A percentile compares a stretch with the other conserved stretches of the same genome.
phyloP scores from a whole-genome alignment of 805 yeast species.

The Kazachstania viticola region DNA sequence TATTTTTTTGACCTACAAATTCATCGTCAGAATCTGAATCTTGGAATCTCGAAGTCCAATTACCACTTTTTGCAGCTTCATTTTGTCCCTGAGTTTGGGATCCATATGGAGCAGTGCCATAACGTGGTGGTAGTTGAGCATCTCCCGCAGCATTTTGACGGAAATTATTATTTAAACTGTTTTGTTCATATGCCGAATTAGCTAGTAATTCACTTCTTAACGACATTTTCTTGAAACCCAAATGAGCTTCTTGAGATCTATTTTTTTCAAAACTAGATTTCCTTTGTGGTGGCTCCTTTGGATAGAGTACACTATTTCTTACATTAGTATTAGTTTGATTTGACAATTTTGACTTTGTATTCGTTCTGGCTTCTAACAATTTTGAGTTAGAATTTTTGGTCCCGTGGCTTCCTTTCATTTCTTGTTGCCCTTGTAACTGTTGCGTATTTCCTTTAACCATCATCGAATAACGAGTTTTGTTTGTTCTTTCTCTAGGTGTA shows the following conservation, averaged over 20 bases:
- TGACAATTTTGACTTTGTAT: background rate
- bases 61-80: constrained; percentile 1
- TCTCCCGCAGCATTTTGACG: background rate
- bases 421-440: background rate
- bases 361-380: background rate
- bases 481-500: constrained; percentile 6
- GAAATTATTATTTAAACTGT: constrained; percentile 1
- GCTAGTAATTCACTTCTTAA: constrained; percentile 21
- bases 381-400: background rate
- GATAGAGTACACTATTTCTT: constrained; percentile 20
- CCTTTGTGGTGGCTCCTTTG: constrained; percentile 31
- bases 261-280: constrained; percentile 49
- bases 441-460: background rate
- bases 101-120: too few species aligned
- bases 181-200: constrained; percentile 5
- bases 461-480: constrained; percentile 7
- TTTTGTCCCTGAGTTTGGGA: constrained; percentile 5
- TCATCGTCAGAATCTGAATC: constrained; percentile 56
- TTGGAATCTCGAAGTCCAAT: constrained; percentile 37
- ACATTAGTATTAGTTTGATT: constrained; percentile 2
- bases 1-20: constrained; percentile 7
- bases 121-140: too few species aligned
- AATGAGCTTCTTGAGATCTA: constrained; percentile 21
- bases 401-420: background rate
- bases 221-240: constrained; percentile 30